phyloP scores from a whole-genome alignment of 352 stramenopile species.

The Phytophthora megakarya region DNA sequence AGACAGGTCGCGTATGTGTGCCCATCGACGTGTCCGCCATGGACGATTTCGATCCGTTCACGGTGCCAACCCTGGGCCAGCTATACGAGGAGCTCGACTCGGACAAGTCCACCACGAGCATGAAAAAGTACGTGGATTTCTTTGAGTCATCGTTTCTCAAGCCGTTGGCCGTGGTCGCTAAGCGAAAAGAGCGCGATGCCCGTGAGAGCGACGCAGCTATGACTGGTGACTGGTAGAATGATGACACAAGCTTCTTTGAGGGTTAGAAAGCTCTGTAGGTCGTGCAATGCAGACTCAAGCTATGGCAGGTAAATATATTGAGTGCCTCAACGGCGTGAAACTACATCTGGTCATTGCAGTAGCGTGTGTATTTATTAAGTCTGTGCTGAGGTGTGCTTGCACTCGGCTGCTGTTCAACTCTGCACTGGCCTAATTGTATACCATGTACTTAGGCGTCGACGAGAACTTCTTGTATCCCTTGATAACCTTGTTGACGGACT shows the following conservation, averaged over 20 bases:
- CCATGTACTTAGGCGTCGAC: slow-evolving; percentile 99
- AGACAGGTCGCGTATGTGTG: slow-evolving; percentile 98
- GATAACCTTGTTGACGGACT: slow-evolving; percentile 99
- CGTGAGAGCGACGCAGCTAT: slow-evolving; percentile 76
- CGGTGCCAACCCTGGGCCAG: slow-evolving; percentile 83
- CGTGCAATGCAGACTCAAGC: slow-evolving; percentile 19
- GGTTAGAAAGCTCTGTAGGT: slow-evolving; percentile 3
- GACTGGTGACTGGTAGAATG: slow-evolving; percentile 77
- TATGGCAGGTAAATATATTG: slow-evolving; percentile 43
- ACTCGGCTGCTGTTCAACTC: slow-evolving; percentile 7
- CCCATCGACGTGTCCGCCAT: slow-evolving; percentile 90
- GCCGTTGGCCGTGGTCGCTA: slow-evolving; percentile 56
- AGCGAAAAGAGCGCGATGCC: slow-evolving; percentile 73
- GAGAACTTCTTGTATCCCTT: slow-evolving; percentile 99
- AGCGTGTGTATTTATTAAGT: slow-evolving; percentile 36
- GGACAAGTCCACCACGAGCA: slow-evolving; percentile 54
- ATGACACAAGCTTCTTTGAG: slow-evolving; percentile 20
- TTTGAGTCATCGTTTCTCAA: slow-evolving; percentile 82
- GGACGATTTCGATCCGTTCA: slow-evolving; percentile 87
- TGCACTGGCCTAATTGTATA: slow-evolving; percentile 92
- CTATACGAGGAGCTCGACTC: slow-evolving; percentile 86
- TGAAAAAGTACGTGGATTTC: slow-evolving; percentile 73
- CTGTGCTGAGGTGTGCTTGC: slow-evolving; percentile 7
- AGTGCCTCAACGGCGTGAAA: slow-evolving; percentile 29
- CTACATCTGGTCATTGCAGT: slow-evolving; percentile 27